Evolutionary conservation across 1,284 basidiomycete genomes (phyloP).

Genomic region (Ceratobasidium theobromae): DNA sequence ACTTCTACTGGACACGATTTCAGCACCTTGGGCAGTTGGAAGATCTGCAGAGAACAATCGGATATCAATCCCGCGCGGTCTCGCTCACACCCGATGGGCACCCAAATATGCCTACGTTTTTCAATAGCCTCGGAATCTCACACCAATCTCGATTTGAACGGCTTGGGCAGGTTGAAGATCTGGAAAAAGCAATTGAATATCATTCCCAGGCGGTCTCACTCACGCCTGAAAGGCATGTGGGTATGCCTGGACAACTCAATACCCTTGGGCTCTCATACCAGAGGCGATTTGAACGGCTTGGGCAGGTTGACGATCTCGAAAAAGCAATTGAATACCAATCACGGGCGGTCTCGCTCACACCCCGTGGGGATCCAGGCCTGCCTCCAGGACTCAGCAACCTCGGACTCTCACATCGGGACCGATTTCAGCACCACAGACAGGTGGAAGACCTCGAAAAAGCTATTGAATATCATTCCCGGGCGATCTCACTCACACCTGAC

Average conservation of each 20-base stretch:
- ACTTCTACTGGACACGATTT: neutral
- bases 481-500: neutral
- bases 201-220: neutral
- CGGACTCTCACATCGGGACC: neutral
- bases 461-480: neutral
- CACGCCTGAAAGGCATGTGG: neutral
- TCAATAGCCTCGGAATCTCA: neutral
- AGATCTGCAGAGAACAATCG: neutral
- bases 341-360: neutral
- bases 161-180: neutral
- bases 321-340: neutral
- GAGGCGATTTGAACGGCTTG: neutral
- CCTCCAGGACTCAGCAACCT: neutral
- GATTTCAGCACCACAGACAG: neutral
- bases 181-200: neutral
- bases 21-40: neutral
- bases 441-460: neutral
- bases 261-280: neutral
- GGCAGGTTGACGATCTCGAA: neutral
- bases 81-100: neutral
- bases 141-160: neutral
- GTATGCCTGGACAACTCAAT: neutral
- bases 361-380: neutral
- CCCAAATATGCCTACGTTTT: neutral
- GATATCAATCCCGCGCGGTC: neutral